Evolutionary conservation across 2,329 filamentous ascomycete species (phyloP), one percentile per base, ranked within the genome.

Genomic region (Bipolaris victoriae): DNA sequence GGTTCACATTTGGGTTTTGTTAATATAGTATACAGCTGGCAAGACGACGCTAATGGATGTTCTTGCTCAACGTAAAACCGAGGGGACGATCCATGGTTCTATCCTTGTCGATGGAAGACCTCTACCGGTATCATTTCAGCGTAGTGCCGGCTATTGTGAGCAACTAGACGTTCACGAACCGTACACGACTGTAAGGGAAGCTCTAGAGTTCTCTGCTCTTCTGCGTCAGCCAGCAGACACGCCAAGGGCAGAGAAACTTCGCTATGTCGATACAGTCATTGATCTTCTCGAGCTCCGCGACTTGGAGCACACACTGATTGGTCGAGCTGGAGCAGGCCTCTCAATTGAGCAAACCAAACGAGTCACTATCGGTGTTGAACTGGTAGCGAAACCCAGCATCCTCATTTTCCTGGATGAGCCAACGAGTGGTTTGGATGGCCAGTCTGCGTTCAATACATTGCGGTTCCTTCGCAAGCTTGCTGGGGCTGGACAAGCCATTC

Each of bases 401-500:
- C 63, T 70, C 3, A 47, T 69, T 1, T 69, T 70, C 3, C 36
- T 61, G 39, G 67, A 91, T 60, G 89, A 92, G 74, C 89, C 89
- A 0, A 91, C 89, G 0, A 89, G 91, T 22, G 92, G 92, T 80
- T 87, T 97, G 20, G 93, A 97, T 77, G 90, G 87, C 1, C 57
- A 63, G 31, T 95, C 92, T 1, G 92, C 92, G 0, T 96, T 90
- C 90, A 89, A 90, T 54, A 96, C 96, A 69, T 83, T 90, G 49
- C 87, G 89, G 71, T 84, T 97, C 7, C 84, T 97, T 35, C 88
- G 92, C 75, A 96, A 94, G 77, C 83, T 97, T 16, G 90, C 91
- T 60, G 88, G 92, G 72, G 88, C 86, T 60, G 93, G 93, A 13
- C 65, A 69, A 49, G 92, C 93, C 45, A 90, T 97, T 73, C 86